Base-by-base conservation (phyloP, 108 stramenopile genomes). In the Cyclotella sp. region DNA sequence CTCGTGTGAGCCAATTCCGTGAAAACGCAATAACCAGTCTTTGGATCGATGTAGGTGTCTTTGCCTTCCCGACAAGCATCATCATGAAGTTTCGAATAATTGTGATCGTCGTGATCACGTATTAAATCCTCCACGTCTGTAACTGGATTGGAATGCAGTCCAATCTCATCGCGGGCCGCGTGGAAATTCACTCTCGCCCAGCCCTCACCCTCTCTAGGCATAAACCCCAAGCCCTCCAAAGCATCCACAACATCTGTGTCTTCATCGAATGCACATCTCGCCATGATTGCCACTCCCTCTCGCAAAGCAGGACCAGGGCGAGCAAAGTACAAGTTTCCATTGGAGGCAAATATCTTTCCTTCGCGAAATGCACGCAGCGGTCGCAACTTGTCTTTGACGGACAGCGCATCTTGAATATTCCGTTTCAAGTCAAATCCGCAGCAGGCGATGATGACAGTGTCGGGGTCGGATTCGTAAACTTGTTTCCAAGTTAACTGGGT, bases 341-440 rank as follows among this genome's bases (percentile, higher is more conserved):
- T 85, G 51, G 88, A 72, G 5, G 91, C 93, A 72, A 80, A 94
- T 39, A 97, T 88, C 44, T 80, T 64, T 9, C 63, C 72, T 24
- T 79, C 67, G 24, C 76, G 64, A 27, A 74, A 85, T 21, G 94
- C 94, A 45, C 88, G 78, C 5, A 95, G 68, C 19, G 77, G 70
- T 63, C 82, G 82, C 67, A 89, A 67, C 34, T 67, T 73, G 21
- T 77, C 65, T 18, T 64, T 51, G 42, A 78, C 55, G 3, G 76
- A 39, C n/a, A 49, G 18, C 12, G 84, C 82, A 79, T 97, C 94
- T 10, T 78, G 41, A 34, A 72, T 59, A 61, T 94, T 95, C n/a
- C 95, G 86, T 58, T 86, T 78, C 44, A 95, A 67, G 85, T 95
- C 90, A 76, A 97, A 95, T 12, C 97, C 97, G 71, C 97, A 97